phyloP scores from a whole-genome alignment of 371 early-diverging fungal species.

The Mortierella sp. region DNA sequence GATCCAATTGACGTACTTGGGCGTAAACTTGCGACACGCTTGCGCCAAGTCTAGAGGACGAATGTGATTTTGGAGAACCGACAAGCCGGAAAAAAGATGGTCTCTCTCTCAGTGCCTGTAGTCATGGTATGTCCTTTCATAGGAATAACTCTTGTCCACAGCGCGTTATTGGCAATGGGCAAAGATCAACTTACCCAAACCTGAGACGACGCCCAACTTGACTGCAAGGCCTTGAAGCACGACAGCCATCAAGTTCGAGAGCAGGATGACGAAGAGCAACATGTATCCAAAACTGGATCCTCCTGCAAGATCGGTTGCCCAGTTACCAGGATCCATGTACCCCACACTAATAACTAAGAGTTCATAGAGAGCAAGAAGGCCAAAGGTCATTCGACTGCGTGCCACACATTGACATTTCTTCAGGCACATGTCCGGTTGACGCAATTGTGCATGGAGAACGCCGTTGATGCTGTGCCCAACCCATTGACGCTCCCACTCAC shows the following conservation, averaged over 20 bases:
- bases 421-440: too few species aligned
- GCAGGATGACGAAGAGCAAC: slow-evolving; percentile 75
- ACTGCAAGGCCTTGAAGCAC: slow-evolving; percentile 82
- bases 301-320: slow-evolving; percentile 78
- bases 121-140: background rate
- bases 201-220: slow-evolving; percentile 82
- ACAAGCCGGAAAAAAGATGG: slow-evolving; percentile 5
- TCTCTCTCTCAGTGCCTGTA: background rate
- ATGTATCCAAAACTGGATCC: slow-evolving; percentile 82
- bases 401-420: too few species aligned
- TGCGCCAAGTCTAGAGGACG: slow-evolving; percentile 72
- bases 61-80: background rate
- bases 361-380: background rate
- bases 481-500: too few species aligned
- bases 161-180: background rate
- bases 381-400: background rate
- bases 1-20: slow-evolving; percentile 63
- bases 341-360: slow-evolving; percentile 59
- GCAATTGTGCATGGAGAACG: too few species aligned
- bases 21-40: slow-evolving; percentile 69
- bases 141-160: slow-evolving; percentile 14
- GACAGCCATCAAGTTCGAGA: slow-evolving; percentile 82
- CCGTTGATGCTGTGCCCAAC: too few species aligned
- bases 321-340: slow-evolving; percentile 82
- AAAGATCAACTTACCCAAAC: slow-evolving; percentile 55